phyloP scores from a whole-genome alignment of 441 rosid species.

The Euphorbia neoarborescens region DNA sequence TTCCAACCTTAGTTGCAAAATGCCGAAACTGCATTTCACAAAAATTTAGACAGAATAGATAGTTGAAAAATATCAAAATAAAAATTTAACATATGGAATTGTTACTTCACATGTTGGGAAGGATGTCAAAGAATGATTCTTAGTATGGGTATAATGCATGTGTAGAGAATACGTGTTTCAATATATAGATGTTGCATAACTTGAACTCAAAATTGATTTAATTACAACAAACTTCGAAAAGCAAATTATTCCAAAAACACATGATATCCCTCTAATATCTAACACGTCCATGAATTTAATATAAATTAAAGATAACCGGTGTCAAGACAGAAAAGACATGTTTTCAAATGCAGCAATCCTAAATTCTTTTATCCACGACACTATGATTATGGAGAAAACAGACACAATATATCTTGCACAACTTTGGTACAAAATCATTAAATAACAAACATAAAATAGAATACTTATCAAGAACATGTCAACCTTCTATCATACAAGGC shows the following conservation, averaged over 20 bases:
- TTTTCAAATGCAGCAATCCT: not conserved
- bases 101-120: not conserved
- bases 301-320: not conserved
- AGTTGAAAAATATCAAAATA: not conserved
- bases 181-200: not conserved
- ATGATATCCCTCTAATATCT: not conserved
- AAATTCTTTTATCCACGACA: too few relatives aligned
- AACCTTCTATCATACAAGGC: too few relatives aligned
- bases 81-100: not conserved
- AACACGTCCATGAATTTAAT: not conserved
- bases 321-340: not conserved
- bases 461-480: too few relatives aligned
- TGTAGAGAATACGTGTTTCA: not conserved
- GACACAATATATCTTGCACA: too few relatives aligned
- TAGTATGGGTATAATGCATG: not conserved
- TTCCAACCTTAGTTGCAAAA: conserved; percentile 86
- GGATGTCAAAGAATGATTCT: not conserved
- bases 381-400: too few relatives aligned
- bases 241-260: too few relatives aligned
- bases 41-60: conserved; percentile 10
- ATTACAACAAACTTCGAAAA: too few relatives aligned
- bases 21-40: conserved; percentile 74
- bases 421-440: too few relatives aligned
- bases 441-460: too few relatives aligned
- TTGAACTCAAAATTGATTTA: too few relatives aligned